Evolutionary conservation across 73 alveolate species (phyloP).

Genomic region (Durusdinium trenchii): DNA sequence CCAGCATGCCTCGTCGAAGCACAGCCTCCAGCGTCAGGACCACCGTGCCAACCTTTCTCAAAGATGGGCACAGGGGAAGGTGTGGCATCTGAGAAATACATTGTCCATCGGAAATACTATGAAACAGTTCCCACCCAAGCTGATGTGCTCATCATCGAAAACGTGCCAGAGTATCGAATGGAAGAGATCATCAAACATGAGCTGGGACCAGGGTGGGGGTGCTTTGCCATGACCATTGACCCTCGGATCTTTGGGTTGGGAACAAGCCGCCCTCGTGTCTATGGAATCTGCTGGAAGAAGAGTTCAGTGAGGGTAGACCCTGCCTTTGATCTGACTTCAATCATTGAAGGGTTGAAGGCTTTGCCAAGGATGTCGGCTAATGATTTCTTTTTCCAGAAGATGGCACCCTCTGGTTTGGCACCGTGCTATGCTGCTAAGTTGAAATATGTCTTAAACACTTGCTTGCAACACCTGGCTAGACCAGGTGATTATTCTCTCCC

Average conservation of each 20-base stretch:
- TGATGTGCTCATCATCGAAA: background rate
- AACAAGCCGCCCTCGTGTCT: background rate
- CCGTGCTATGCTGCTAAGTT: no score
- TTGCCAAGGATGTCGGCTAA: background rate
- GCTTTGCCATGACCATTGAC: background rate
- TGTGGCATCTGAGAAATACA: background rate
- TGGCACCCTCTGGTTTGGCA: no score
- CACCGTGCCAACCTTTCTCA: background rate
- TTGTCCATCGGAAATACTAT: background rate
- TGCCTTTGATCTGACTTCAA: background rate
- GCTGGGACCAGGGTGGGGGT: background rate
- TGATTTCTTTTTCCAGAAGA: background rate
- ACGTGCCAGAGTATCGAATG: background rate
- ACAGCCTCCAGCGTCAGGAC: background rate
- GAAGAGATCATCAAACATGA: background rate
- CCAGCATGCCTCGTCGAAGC: no score
- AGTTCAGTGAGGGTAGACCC: background rate
- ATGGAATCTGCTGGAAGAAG: constrained; percentile 3
- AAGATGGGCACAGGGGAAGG: background rate
- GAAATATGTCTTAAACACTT: no score
- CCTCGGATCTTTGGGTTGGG: background rate
- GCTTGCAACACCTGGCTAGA: no score
- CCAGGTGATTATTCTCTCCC: no score
- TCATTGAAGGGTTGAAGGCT: background rate
- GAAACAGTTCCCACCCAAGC: background rate